Evolutionary conservation across 768 basidiomycete genomes (phyloP), one percentile per base, ranked within the genome.

Genomic region (Fistulinella prunicolor): DNA sequence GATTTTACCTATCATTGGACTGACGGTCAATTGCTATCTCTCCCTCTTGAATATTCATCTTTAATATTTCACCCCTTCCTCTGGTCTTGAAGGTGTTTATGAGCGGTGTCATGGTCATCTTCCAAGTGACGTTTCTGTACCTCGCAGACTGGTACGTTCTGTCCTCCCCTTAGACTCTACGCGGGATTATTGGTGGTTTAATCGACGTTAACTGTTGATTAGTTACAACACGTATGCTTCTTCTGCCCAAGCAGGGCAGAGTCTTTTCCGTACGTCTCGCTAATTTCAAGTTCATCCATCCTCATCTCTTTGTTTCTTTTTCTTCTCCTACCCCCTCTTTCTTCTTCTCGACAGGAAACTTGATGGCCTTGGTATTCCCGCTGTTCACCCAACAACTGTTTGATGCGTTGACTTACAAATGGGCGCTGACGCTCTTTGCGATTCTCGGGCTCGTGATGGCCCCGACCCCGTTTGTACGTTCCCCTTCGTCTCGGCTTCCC

Each of bases 231-330:
- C 67, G 6, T 81, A 77, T 52, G 75, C 81, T 1, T 80, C 78
- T 6, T 78, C 76, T 9, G 81, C 78, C 0, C 67, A 80, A 42
- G 81, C 80, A 0, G 80, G 73, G 0, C 77, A 78, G 53, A 75
- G 70, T 30, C 64, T 81, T 26, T 67, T 65, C 45, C 73, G 80
- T 70, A 57, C 37, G 71, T 64, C 23, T 17, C 5, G 32, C 16
- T 12, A 12, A 12, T 16, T 34, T n/a, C 32, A 4, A n/a, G n/a
- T n/a, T n/a, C n/a, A n/a, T n/a, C n/a, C n/a, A n/a, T n/a, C n/a
- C n/a, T n/a, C n/a, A n/a, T n/a, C n/a, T n/a, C n/a, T n/a, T n/a
- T n/a, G n/a, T n/a, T n/a, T n/a, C n/a, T n/a, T n/a, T n/a, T n/a
- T n/a, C n/a, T n/a, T 20, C 30, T 10, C n/a, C 43, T 2, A 8